A percentile compares a stretch with the other conserved stretches of the same genome.
Conservation (phyloP, 257 asterid species). For the Knoxia roxburghii region DNA sequence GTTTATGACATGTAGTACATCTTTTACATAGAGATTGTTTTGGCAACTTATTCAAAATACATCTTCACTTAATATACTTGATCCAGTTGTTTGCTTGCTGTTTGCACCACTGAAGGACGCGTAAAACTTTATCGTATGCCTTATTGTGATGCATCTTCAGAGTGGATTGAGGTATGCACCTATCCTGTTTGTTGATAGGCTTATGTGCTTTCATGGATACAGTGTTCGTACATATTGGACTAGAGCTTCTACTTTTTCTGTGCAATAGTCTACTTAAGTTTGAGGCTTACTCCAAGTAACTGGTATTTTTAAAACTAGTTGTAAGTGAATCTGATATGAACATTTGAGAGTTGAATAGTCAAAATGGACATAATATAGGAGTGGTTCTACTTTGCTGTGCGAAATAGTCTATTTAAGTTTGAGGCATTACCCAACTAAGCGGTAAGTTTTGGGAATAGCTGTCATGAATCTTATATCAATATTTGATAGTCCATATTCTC, state of each 20-base stretch:
- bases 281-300: neutral
- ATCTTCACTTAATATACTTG: conserved; percentile 1
- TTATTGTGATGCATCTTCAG: conserved; percentile 59
- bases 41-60: neutral
- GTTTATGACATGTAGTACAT: conserved; percentile 1
- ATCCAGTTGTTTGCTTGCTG: conserved; percentile 83
- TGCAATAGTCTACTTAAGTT: neutral
- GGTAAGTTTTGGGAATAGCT: no score
- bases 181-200: neutral
- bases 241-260: neutral
- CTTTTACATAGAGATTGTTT: neutral
- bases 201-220: neutral
- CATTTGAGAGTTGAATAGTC: neutral
- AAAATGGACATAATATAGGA: no score
- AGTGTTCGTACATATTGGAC: neutral
- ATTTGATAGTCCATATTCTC: neutral
- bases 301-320: neutral
- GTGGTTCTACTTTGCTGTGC: no score
- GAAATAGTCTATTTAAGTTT: no score
- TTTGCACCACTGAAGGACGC: conserved; percentile 72
- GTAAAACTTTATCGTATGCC: conserved; percentile 78
- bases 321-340: neutral
- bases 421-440: no score
- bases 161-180: conserved; percentile 77
- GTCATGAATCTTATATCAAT: no score